phyloP scores from a whole-genome alignment of 345 rosid species.

The Combretum micranthum region DNA sequence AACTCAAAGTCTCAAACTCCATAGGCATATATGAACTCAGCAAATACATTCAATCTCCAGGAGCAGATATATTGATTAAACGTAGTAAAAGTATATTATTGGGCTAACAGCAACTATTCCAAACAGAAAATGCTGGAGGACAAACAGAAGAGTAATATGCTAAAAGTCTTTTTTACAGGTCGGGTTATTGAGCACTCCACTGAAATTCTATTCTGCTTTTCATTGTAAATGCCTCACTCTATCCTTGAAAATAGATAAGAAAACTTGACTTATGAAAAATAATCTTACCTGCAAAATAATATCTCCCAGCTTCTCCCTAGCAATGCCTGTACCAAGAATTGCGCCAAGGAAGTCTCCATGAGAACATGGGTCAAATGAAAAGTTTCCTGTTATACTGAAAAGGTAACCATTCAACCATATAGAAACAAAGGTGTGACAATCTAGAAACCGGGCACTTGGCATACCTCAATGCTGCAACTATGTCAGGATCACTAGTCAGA shows the following conservation, averaged over 20 bases:
- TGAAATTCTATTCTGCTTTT: neutral
- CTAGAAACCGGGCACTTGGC: neutral
- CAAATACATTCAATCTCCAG: too few species aligned
- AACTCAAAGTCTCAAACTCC: too few species aligned
- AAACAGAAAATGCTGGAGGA: too few species aligned
- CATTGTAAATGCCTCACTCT: neutral
- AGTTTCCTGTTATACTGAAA: conserved; percentile 71
- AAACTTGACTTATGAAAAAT: neutral
- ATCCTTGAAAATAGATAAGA: conserved; percentile 1
- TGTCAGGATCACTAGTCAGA: conserved; percentile 51
- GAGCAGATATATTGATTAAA: too few species aligned
- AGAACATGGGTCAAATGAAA: conserved; percentile 68
- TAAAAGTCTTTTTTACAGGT: too few species aligned
- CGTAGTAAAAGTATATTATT: too few species aligned
- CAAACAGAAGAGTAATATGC: too few species aligned
- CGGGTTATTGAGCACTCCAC: too few species aligned
- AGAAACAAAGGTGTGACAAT: neutral
- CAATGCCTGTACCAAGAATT: conserved; percentile 85
- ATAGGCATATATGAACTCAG: too few species aligned
- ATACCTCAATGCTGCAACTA: conserved; percentile 72
- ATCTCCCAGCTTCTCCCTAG: conserved; percentile 85
- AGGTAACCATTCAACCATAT: conserved; percentile 7
- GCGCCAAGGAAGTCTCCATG: conserved; percentile 95
- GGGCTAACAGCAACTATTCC: too few species aligned
- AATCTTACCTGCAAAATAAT: conserved; percentile 72